Base-by-base conservation (phyloP, 164 flowering plant genomes). In the Platanus orientalis region DNA sequence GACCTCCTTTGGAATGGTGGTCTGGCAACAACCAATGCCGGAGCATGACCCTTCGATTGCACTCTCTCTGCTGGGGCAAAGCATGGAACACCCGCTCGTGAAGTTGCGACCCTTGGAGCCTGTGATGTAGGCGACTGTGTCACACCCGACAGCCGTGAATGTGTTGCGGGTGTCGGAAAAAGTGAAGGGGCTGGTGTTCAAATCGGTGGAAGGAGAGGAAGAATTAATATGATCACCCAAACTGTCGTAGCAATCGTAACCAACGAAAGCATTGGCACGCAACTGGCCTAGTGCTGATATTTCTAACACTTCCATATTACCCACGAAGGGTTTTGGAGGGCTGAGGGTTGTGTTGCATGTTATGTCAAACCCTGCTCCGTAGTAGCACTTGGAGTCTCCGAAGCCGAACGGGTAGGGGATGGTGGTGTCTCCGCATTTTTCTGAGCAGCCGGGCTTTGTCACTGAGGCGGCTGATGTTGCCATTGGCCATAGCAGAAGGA, bases 371-470 rank as follows among this genome's bases (percentile, higher is more conserved):
- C 54, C 39, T 1, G 28, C 24, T 2, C 23, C 26, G 5, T 24
- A 12, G 40, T 28, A 60, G 28, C 77, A 73, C 13, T 68, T 67
- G 24, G 28, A 19, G 20, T 73, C 69, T 25, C 55, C 40, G 3
- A 76, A 54, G 40, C 80, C 80, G 42, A 73, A 77, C 0, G 80
- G 80, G 51, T 73, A 74, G 6, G 71, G 71, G 19, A 77, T 57
- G 17, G 58, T 60, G 1, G 71, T 14, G 44, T 71, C 59, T 1
- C 80, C 78, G 32, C 80, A 77, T 62, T 65, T 55, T 3, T 20
- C 10, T 9, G 10, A 61, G 62, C 78, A 77, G n/a, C 57, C 68
- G 0, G 70, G 73, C 52, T 65, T 65, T 9, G 59, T 25, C 7
- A 21, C 11, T n/a, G 24, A 11, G 14, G 12, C n/a, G 16, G 40